Evolutionary conservation across 768 basidiomycete species (phyloP).

Genomic region (Mycena indigotica): DNA sequence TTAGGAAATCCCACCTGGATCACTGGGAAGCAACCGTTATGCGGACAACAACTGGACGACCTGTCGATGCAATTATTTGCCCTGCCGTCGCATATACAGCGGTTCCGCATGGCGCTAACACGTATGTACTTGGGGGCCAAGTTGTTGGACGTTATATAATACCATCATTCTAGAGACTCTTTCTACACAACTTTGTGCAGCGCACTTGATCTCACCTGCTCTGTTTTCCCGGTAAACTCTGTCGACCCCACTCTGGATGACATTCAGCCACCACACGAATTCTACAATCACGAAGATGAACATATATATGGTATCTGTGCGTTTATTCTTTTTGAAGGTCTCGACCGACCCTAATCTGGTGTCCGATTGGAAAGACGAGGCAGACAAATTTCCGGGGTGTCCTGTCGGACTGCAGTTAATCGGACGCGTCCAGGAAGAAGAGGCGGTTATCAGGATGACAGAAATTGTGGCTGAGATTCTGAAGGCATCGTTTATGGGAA

Average conservation of each 20-base stretch:
- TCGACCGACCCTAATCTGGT: neutral
- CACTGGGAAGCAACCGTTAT: constrained; percentile 58
- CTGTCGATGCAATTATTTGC: constrained; percentile 73
- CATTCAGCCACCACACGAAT: constrained; percentile 48
- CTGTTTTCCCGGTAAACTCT: constrained; percentile 63
- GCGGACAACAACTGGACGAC: constrained; percentile 63
- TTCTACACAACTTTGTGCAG: constrained; percentile 70
- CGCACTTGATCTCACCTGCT: constrained; percentile 60
- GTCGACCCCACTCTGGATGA: constrained; percentile 59
- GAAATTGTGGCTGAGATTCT: constrained; percentile 59
- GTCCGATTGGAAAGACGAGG: constrained; percentile 47
- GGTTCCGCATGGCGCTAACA: constrained; percentile 61
- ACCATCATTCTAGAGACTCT: constrained; percentile 42
- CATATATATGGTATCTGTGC: constrained; percentile 55
- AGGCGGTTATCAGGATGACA: constrained; percentile 69
- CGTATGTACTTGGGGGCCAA: constrained; percentile 32
- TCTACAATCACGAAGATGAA: constrained; percentile 57
- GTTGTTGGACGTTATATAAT: neutral
- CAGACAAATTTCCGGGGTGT: constrained; percentile 51
- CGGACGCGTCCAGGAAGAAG: constrained; percentile 69
- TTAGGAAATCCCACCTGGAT: constrained; percentile 63
- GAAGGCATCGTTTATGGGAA: no score
- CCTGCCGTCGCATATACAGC: constrained; percentile 64
- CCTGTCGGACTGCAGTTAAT: constrained; percentile 70
- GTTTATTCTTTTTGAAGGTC: constrained; percentile 23